Percentiles rank a stretch among this genome's conserved stretches.
phyloP scores from a whole-genome alignment of 306 rosid genomes.

The Lupinus albus region DNA sequence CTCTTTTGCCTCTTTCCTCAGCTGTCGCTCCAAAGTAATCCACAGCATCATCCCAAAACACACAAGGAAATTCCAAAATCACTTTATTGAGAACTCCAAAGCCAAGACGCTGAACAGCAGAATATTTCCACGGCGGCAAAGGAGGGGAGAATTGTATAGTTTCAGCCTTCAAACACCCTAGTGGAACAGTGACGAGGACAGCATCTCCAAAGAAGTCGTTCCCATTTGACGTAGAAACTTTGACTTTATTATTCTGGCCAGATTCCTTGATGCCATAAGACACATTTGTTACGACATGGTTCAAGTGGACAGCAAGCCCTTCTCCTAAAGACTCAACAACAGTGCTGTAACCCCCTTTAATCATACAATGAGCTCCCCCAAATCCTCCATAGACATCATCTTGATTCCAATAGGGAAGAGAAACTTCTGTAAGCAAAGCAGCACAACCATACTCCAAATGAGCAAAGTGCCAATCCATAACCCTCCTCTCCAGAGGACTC shows the following conservation, averaged over 20 bases:
- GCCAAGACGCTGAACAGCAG: constrained; percentile 89
- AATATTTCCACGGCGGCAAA: constrained; percentile 87
- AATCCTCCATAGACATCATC: constrained; percentile 99
- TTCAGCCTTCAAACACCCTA: constrained; percentile 96
- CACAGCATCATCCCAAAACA: constrained; percentile 97
- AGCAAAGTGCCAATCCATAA: constrained; percentile 99
- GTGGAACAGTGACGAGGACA: constrained; percentile 88
- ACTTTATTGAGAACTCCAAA: constrained; percentile 97
- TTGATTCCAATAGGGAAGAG: constrained; percentile 99
- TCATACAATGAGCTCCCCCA: constrained; percentile 99
- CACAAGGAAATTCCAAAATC: constrained; percentile 82
- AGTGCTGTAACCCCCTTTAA: constrained; percentile 92
- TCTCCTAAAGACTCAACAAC: constrained; percentile 92
- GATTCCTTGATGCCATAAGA: constrained; percentile 61
- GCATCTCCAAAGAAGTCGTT: constrained; percentile 79
- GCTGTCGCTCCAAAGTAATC: constrained; percentile 99
- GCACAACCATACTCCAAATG: constrained; percentile 99
- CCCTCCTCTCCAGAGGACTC: constrained; percentile 94
- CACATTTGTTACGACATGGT: constrained; percentile 80
- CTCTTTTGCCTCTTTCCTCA: constrained; percentile 81
- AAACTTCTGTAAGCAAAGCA: constrained; percentile 83
- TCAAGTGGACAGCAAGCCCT: constrained; percentile 71
- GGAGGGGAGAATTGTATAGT: constrained; percentile 85
- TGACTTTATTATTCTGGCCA: constrained; percentile 60
- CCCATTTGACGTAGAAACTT: constrained; percentile 79